Evolutionary conservation across 176 grass and related monocot species (phyloP).

Genomic region (Tuctoria greenei): DNA sequence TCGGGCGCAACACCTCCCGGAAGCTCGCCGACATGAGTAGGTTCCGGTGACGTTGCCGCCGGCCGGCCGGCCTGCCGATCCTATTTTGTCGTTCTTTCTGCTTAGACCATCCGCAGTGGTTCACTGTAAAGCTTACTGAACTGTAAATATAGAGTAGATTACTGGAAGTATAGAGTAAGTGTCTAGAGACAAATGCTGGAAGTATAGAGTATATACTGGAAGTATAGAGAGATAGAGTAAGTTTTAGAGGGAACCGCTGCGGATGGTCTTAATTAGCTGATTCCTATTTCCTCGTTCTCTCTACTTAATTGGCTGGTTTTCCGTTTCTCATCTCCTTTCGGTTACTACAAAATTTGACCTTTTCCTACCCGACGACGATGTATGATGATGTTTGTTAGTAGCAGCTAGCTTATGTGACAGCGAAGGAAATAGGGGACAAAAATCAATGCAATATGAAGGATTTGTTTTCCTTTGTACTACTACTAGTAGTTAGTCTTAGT

Average conservation of each 20-base stretch:
- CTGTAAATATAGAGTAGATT: no score
- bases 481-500: no score
- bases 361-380: slow-evolving; percentile 26
- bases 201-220: no score
- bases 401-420: neutral
- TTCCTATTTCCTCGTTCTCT: neutral
- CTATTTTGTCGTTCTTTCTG: neutral
- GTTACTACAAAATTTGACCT: slow-evolving; percentile 4
- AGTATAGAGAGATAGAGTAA: no score
- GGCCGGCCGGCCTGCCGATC: neutral
- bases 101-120: no score
- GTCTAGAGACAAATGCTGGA: no score
- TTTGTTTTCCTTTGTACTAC: neutral
- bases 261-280: no score
- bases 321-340: neutral
- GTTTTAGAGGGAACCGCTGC: no score
- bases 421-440: neutral
- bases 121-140: no score
- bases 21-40: slow-evolving; percentile 62
- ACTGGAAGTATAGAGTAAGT: no score
- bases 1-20: slow-evolving; percentile 48
- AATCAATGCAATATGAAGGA: neutral
- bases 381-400: neutral
- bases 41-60: slow-evolving; percentile 43
- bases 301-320: neutral